These are phyloP conservation scores for Cladosporium sp. DNA, from an alignment of 2,329 filamentous ascomycete species.

Conservation along the genomic window DNA sequence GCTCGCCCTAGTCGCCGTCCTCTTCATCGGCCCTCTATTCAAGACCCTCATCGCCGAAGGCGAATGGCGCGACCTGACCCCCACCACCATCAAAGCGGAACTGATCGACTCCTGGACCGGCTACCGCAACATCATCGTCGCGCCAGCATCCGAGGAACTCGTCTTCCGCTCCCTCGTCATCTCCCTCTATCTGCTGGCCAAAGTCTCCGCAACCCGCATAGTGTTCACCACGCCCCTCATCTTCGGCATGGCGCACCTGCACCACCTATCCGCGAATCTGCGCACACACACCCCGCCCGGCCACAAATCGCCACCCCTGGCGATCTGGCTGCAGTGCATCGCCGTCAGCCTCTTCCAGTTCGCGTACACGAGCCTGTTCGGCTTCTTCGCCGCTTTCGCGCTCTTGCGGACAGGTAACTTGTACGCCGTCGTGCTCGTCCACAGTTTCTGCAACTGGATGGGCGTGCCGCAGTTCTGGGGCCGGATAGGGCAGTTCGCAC, in stretches of 20 bases:
- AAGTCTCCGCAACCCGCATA: slow-evolving; percentile 51
- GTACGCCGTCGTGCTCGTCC: slow-evolving; percentile 68
- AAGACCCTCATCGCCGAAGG: slow-evolving; percentile 72
- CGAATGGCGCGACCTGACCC: slow-evolving; percentile 54
- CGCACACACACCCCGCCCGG: slow-evolving; percentile 63
- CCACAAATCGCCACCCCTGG: slow-evolving; percentile 16
- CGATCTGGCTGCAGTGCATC: slow-evolving; percentile 37
- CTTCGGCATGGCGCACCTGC: slow-evolving; percentile 88
- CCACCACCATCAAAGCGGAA: slow-evolving; percentile 51
- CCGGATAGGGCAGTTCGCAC: slow-evolving; percentile 57
- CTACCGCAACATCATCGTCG: slow-evolving; percentile 83
- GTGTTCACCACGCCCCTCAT: slow-evolving; percentile 82
- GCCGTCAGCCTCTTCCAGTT: slow-evolving; percentile 78
- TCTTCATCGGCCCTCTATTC: slow-evolving; percentile 83
- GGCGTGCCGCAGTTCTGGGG: slow-evolving; percentile 87
- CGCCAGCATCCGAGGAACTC: slow-evolving; percentile 84
- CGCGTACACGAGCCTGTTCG: slow-evolving; percentile 86
- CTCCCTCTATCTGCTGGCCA: slow-evolving; percentile 73
- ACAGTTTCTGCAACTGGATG: slow-evolving; percentile 90
- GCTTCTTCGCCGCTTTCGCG: slow-evolving; percentile 86
- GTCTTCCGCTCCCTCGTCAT: slow-evolving; percentile 87
- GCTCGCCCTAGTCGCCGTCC: slow-evolving; percentile 67
- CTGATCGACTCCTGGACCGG: slow-evolving; percentile 70
- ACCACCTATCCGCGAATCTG: slow-evolving; percentile 94
- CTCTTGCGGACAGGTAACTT: slow-evolving; percentile 83